Evolutionary conservation across 352 stramenopile species (phyloP), one percentile per base, ranked within the genome.

Genomic region (Phytophthora ramorum): DNA sequence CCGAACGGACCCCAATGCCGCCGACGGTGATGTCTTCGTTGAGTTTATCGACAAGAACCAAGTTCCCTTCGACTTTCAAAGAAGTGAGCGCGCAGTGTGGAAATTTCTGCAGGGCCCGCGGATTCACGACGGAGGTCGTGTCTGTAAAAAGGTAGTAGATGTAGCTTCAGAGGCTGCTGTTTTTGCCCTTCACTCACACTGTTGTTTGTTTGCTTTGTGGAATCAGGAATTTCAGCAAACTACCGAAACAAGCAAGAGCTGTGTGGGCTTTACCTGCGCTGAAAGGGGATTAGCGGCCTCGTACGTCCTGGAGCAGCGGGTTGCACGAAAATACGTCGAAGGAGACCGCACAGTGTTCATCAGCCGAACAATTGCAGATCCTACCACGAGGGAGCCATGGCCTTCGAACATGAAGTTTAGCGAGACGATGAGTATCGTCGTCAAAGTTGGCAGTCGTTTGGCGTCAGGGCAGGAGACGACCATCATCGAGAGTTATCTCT

Each of bases 341-440:
- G n/a, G 17, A 37, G 34, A 24, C 7, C 50, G 37, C 35, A 44
- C 38, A 7, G 53, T 61, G 19, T 61, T 62, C 19, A 53, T 62
- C 43, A 53, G 41, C 32, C 41, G 30, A 24, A 62, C 32, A 8
- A 6, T 62, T 14, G 41, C 43, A n/a, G 20, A 62, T 14, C 41
- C 54, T 14, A 62, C 43, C 2, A 52, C 16, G 6, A 34, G 19
- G 5, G 17, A 37, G 16, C 3, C 17, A 5, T 45, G 40, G 40
- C 5, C 40, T 20, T 16, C 13, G 2, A 22, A 26, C 3, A 2
- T 62, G 7, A 32, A 24, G 4, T 62, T 62, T 37, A 24, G 7
- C 22, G 54, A 61, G 41, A 61, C 41, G 6, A 61, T 61, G 41
- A 24, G 10, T 6, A 19, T 61, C 8, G 19, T 61, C 30, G 54